Base-by-base conservation (phyloP, 2,329 filamentous ascomycete genomes). In the Coniochaeta ligniaria region DNA sequence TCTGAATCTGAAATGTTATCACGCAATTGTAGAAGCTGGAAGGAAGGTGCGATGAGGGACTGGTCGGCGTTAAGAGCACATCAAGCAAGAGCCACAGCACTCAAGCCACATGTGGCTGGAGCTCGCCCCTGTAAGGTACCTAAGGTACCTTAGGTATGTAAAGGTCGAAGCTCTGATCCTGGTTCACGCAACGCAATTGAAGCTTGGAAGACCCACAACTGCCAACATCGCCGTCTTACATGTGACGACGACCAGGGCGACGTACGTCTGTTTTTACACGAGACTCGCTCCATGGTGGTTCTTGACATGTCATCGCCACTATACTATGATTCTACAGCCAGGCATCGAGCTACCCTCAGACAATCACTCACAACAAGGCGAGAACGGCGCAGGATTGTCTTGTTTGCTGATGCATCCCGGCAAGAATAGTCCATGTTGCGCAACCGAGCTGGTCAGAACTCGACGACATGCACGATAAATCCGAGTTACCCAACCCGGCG, bases 391-490 rank as follows among this genome's bases (percentile, higher is more conserved):
- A 17, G 26, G 22, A 52, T 9, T 52, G 47, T 31, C 47, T 22
- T 52, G 47, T 24, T 28, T 38, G 54, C 54, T n/a, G 56, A 58
- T 58, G 56, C 56, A 16, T 17, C 14, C 24, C 26, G n/a, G 38
- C 50, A 60, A 7, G 36, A 41, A 26, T 16, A 61, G 35, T 54
- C 58, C 35, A 54, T 35, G 36, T 60, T 57, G 38, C 50, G 57
- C 60, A 45, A 59, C n/a, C 31, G 11, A 31, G 31, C 28, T 17
- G 8, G 24, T 36, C 17, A 50, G 55, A 26, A 57, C 35, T 45
- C 75, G 73, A 72, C 35, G 54, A 57, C 74, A 83, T 83, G 80
- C 72, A 78, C 71, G 76, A 78, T 68, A 72, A 74, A 67, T 74
- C 76, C 64, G 70, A 70, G 64, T 73, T 73, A 61, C 71, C 72